Percentiles rank a stretch among this genome's conserved stretches.
These are phyloP conservation scores for Meripilus lineatus DNA, from an alignment of 1,284 basidiomycete genomes.

Conservation along the genomic window DNA sequence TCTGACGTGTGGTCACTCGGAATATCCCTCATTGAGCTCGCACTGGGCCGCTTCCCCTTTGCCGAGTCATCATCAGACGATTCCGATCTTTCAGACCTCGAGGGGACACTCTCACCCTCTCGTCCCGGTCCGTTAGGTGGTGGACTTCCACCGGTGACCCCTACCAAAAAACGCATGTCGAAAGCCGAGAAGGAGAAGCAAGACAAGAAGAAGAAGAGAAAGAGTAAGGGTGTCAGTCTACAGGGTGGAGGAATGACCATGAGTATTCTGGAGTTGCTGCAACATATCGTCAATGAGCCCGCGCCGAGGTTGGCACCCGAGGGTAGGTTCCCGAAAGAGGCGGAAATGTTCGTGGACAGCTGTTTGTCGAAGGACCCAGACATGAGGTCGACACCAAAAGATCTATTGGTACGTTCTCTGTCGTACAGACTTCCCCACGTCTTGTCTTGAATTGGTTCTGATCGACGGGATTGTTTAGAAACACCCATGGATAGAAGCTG, in stretches of 20 bases:
- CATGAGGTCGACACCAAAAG: slow-evolving; percentile 73
- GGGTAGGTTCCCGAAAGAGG: slow-evolving; percentile 65
- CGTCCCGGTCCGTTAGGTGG: slow-evolving; percentile 35
- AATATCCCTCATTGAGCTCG: slow-evolving; percentile 92
- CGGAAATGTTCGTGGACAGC: slow-evolving; percentile 76
- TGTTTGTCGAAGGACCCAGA: slow-evolving; percentile 85
- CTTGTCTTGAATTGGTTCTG: neutral
- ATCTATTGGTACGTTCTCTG: slow-evolving; percentile 59
- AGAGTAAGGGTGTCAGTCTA: slow-evolving; percentile 81
- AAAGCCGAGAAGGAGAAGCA: slow-evolving; percentile 40
- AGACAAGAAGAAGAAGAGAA: slow-evolving; percentile 48
- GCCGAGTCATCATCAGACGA: slow-evolving; percentile 63
- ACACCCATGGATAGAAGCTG: slow-evolving; percentile 52
- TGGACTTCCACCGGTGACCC: slow-evolving; percentile 31
- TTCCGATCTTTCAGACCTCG: slow-evolving; percentile 64
- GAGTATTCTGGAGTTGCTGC: slow-evolving; percentile 94
- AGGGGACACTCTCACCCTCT: slow-evolving; percentile 61
- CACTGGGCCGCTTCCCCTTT: slow-evolving; percentile 91
- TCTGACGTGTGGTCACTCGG: slow-evolving; percentile 98
- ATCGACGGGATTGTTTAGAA: slow-evolving; percentile 45
- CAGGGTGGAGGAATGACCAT: slow-evolving; percentile 92
- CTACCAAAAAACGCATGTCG: slow-evolving; percentile 42
- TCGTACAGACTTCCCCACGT: slow-evolving; percentile 7
- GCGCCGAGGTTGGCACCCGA: slow-evolving; percentile 75
- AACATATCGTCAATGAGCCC: slow-evolving; percentile 97